Percentiles rank a stretch among this genome's conserved stretches.
These are phyloP conservation scores for Lathyrus oleraceus DNA, from an alignment of 306 rosid genomes.

Conservation along the genomic window DNA sequence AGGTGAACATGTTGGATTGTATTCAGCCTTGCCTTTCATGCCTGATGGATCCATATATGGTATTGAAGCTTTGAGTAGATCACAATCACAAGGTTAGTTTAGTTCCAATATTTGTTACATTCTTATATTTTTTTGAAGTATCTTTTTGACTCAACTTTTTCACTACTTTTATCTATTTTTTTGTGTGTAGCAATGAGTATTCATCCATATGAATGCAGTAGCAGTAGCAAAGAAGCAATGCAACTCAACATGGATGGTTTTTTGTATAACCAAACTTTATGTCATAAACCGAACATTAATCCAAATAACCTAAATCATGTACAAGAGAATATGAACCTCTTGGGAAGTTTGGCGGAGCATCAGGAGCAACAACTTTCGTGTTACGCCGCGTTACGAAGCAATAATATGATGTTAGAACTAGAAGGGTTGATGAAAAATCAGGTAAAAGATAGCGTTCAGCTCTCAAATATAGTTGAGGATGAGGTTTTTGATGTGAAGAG, in stretches of 20 bases:
- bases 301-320: conserved; percentile 31
- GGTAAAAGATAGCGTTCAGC: conserved; percentile 43
- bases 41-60: conserved; percentile 68
- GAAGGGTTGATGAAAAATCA: conserved; percentile 42
- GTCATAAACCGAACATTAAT: conserved; percentile 19
- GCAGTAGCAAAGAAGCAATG: conserved; percentile 55
- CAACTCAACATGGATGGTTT: conserved; percentile 64
- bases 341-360: not conserved
- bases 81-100: conserved; percentile 67
- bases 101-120: not conserved
- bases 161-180: conserved; percentile 25
- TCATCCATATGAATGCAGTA: conserved; percentile 59
- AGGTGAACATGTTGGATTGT: conserved; percentile 53
- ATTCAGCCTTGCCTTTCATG: conserved; percentile 63
- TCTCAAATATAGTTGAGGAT: conserved; percentile 39
- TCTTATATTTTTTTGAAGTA: not conserved
- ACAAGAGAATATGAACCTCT: conserved; percentile 16
- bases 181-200: conserved; percentile 59
- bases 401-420: conserved; percentile 41
- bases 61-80: conserved; percentile 62
- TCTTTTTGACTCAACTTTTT: not conserved
- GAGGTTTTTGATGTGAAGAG: conserved; percentile 42
- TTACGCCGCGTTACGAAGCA: conserved; percentile 39
- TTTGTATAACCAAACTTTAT: conserved; percentile 43
- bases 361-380: conserved; percentile 37